Evolutionary conservation across 2,329 filamentous ascomycete species (phyloP).

Genomic region (Uncinocarpus reesii): DNA sequence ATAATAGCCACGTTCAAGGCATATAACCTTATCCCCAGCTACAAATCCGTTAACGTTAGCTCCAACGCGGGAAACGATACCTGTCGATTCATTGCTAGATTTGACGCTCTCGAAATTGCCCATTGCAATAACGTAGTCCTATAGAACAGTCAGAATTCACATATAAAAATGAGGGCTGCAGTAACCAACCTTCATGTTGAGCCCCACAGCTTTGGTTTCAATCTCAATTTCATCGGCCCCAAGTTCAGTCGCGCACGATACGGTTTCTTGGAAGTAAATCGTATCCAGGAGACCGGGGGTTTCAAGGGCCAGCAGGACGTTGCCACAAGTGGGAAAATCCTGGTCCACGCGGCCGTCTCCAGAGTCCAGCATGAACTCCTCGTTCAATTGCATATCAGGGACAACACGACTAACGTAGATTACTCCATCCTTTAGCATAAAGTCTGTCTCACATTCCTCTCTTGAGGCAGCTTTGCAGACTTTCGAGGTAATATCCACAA

Average conservation of each 20-base stretch:
- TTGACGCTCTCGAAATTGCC: constrained; percentile 16
- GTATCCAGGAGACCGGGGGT: background rate
- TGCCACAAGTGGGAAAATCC: too few species aligned
- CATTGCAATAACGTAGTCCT: constrained; percentile 19
- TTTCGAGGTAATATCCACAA: too few species aligned
- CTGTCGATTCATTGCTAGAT: constrained; percentile 9
- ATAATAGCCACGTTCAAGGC: background rate
- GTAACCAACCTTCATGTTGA: constrained; percentile 22
- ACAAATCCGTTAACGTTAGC: background rate
- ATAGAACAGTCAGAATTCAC: background rate
- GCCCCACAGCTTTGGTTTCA: constrained; percentile 23
- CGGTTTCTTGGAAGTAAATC: background rate
- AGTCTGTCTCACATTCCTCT: too few species aligned
- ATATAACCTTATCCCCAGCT: background rate
- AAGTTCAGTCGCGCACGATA: background rate
- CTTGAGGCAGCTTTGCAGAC: too few species aligned
- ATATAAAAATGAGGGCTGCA: background rate
- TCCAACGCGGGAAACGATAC: constrained; percentile 11
- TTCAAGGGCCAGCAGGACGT: background rate
- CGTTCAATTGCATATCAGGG: too few species aligned
- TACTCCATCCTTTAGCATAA: too few species aligned
- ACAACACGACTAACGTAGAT: too few species aligned
- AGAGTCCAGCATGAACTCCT: too few species aligned
- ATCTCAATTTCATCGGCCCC: constrained; percentile 23
- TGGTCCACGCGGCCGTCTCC: too few species aligned